Evolutionary conservation across 352 stramenopile species (phyloP), one percentile per base, ranked within the genome.

Genomic region (Blastocystis sp.): DNA sequence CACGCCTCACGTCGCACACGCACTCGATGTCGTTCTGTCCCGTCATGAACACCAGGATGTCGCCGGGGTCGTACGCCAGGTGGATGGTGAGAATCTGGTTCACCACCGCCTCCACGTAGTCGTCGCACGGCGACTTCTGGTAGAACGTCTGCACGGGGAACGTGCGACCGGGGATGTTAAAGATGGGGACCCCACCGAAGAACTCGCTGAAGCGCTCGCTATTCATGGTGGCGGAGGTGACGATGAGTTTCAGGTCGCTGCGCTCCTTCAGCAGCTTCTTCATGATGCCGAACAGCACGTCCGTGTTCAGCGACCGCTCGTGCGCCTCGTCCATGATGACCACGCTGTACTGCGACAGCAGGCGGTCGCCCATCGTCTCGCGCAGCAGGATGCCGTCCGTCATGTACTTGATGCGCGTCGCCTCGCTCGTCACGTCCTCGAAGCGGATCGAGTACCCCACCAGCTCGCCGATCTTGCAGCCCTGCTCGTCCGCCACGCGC

Each of bases 1-100:
- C 95, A 16, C 95, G 95, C 2, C 98, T 82, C 33, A 98, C 94
- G 80, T 93, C 80, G 90, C 95, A 98, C 16, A 95, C 97, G 10
- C 95, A 94, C 80, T 99, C 97, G 91, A 99, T 99, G 90, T 99
- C 97, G 92, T 98, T 96, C 92, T 99, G 97, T 6, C 97, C 97
- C 0, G 97, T 99, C 96, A 99, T 99, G 91, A 99, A 99, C 59
- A 99, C 96, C 4, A 99, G 91, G 88, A 99, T 96, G 92, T 99
- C 97, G 60, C 97, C 97, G 13, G 96, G 95, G 35, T 90, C 96
- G 98, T n/a, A 74, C 4, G 21, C 51, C 66, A 99, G 94, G 92
- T 99, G 97, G 90, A 99, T 98, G 90, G 98, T 95, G 67, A 99
- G 94, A 21, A 97, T 95, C 92, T 98, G 95, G 90, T 98, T 98